Base-by-base conservation (phyloP, 768 basidiomycete genomes). In the Trametes punicea region DNA sequence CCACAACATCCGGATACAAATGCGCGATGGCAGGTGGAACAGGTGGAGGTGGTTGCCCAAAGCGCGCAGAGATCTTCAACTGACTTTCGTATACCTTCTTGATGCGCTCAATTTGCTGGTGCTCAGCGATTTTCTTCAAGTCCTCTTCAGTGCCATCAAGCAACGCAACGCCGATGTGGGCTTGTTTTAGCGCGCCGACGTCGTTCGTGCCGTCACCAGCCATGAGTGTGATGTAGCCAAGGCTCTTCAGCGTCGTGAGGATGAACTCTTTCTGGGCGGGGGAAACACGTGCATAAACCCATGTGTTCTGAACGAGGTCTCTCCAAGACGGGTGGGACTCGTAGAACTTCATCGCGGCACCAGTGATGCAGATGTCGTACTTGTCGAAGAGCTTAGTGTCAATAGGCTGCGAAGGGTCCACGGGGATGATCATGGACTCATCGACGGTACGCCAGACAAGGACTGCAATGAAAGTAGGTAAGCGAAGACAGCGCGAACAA, bases 141-240 rank as follows among this genome's bases (percentile, higher is more conserved):
- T 98, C 96, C 63, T 95, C 95, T 0, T 82, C 81, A 0, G 94
- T 91, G 0, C 96, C 93, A 65, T 98, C 93, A 51, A 97, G 74
- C 3, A 94, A 75, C 1, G 96, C 96, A 26, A 98, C 90, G 47
- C 97, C 96, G 56, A 99, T 88, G 70, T 99, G 93, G 0, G 97
- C 97, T 69, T 97, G 94, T 71, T 98, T 99, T 49, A 99, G 81
- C 2, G 97, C 97, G 21, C 97, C 97, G 46, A 99, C 97, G 60
- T 98, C 97, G 68, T 99, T 98, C 4, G 97, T 99, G 27, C 97
- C 97, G 68, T 99, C 97, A 48, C 97, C 97, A 5, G 95, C 97
- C 97, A 98, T 98, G 48, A 99, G 79, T 0, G 97, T 99, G 15
- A 80, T 81, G 68, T 93, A 99, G 21, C 96, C 96, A 23, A 97